Conservation (phyloP, 1,284 basidiomycete species). For the Melampsora americana region DNA sequence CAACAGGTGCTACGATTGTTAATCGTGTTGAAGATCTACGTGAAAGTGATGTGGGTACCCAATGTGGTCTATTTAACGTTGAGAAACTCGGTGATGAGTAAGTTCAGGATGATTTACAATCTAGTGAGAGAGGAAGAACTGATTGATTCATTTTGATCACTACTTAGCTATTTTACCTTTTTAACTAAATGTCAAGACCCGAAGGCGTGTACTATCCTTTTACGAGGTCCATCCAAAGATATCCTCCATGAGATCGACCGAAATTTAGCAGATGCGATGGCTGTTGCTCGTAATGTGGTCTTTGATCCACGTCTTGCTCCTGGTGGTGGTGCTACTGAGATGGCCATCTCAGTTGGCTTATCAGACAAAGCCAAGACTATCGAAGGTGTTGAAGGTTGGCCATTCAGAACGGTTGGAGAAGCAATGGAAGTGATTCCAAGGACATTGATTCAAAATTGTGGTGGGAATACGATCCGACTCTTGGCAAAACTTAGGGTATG, state of each 20-base stretch:
- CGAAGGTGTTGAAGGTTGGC: conserved; percentile 81
- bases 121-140: not conserved
- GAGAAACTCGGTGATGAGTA: conserved; percentile 97
- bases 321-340: conserved; percentile 84
- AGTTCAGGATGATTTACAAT: conserved; percentile 48
- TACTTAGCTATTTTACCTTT: conserved; percentile 85
- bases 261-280: conserved; percentile 96
- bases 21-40: conserved; percentile 93
- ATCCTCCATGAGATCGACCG: conserved; percentile 97
- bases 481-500: conserved; percentile 81
- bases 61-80: conserved; percentile 90
- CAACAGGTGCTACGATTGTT: conserved; percentile 91
- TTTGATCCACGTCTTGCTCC: conserved; percentile 90
- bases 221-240: conserved; percentile 97
- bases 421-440: conserved; percentile 97
- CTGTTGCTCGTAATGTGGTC: conserved; percentile 91
- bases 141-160: not conserved
- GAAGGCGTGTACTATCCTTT: conserved; percentile 95
- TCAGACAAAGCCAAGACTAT: conserved; percentile 76
- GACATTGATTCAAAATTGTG: conserved; percentile 90
- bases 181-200: conserved; percentile 85
- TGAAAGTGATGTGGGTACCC: conserved; percentile 83
- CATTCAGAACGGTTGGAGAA: conserved; percentile 75
- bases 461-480: conserved; percentile 88
- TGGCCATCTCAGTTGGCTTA: conserved; percentile 80